These are phyloP conservation scores for Lactarius indigo DNA, from an alignment of 768 basidiomycete species.

Conservation along the genomic window DNA sequence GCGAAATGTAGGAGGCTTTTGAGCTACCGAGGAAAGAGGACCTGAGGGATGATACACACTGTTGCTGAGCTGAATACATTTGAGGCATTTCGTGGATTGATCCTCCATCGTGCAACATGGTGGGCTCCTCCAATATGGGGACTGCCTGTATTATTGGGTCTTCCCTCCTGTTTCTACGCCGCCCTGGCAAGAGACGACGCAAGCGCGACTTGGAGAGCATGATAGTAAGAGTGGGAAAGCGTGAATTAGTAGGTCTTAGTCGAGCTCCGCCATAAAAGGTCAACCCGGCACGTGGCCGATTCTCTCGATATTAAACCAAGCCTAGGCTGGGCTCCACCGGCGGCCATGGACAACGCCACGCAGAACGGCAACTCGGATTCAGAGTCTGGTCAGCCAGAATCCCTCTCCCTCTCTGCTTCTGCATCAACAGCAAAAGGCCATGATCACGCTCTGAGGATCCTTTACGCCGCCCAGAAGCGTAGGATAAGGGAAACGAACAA, in stretches of 20 bases:
- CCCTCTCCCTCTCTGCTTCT: constrained; percentile 21
- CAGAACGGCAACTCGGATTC: constrained; percentile 15
- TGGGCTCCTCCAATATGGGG: constrained; percentile 11
- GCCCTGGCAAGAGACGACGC: constrained; percentile 20
- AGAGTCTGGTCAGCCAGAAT: constrained; percentile 23
- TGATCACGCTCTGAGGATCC: constrained; percentile 12
- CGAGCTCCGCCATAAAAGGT: background rate
- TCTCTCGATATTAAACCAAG: constrained; percentile 15
- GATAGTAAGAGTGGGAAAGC: background rate
- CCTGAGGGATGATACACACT: constrained; percentile 3
- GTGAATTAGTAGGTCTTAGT: background rate
- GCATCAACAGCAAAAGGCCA: constrained; percentile 17
- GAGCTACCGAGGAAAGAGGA: background rate
- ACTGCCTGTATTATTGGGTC: constrained; percentile 16
- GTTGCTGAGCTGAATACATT: background rate
- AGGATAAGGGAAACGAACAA: constrained; percentile 21
- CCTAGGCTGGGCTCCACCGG: background rate
- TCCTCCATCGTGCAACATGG: constrained; percentile 9
- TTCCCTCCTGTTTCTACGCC: constrained; percentile 13
- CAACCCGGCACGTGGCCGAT: constrained; percentile 13
- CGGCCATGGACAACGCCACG: background rate
- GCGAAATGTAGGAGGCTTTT: background rate
- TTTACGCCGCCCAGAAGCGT: constrained; percentile 15
- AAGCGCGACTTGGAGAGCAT: constrained; percentile 15
- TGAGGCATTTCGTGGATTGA: constrained; percentile 7